Conservation (phyloP, 148 eudicot genomes). For the Persicaria maculosa region DNA sequence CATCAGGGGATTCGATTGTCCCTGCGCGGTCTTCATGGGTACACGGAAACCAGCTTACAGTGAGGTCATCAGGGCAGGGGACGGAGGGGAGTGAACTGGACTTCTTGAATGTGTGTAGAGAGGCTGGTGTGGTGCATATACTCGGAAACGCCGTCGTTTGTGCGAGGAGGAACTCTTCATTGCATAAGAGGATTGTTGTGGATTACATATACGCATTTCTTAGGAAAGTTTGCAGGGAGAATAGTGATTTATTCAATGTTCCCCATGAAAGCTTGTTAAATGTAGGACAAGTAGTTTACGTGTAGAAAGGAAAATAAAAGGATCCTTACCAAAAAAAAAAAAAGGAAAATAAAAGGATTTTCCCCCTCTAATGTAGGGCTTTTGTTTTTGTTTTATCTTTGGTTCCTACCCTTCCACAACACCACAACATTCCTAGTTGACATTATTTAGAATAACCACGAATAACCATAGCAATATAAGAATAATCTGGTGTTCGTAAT, state of each 20-base stretch:
- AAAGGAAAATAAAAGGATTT: no score
- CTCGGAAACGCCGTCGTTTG: slow-evolving; percentile 79
- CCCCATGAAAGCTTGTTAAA: slow-evolving; percentile 94
- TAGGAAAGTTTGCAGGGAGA: slow-evolving; percentile 95
- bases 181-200: slow-evolving; percentile 61
- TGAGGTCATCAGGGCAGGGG: slow-evolving; percentile 44
- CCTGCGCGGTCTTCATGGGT: slow-evolving; percentile 38
- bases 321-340: no score
- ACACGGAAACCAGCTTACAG: slow-evolving; percentile 16
- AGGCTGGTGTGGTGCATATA: slow-evolving; percentile 95
- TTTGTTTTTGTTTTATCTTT: no score
- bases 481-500: no score
- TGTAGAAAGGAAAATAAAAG: slow-evolving; percentile 22
- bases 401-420: no score
- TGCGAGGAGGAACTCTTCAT: slow-evolving; percentile 58
- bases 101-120: slow-evolving; percentile 61
- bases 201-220: slow-evolving; percentile 93
- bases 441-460: no score
- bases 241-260: slow-evolving; percentile 86
- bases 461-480: no score
- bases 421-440: no score
- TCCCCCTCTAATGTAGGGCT: no score
- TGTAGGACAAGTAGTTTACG: slow-evolving; percentile 91
- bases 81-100: slow-evolving; percentile 76
- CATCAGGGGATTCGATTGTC: slow-evolving; percentile 68